phyloP scores from a whole-genome alignment of 2,329 filamentous ascomycete genomes.

The Parafenestella ontariensis region DNA sequence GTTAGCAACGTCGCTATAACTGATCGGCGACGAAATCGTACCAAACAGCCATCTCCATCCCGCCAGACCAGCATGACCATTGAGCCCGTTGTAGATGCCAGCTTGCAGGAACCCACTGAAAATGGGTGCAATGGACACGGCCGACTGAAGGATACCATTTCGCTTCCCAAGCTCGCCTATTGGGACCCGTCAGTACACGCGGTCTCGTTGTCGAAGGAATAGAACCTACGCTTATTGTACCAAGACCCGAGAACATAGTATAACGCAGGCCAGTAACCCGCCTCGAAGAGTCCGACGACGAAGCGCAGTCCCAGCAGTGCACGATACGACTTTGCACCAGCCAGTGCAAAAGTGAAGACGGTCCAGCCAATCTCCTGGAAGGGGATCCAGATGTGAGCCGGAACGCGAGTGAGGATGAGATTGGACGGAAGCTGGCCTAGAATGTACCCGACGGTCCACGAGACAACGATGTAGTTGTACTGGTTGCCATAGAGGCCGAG shows the following conservation, averaged over 20 bases:
- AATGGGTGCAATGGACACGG: slow-evolving; percentile 20
- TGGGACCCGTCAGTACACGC: slow-evolving; percentile 25
- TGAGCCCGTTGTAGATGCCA: slow-evolving; percentile 62
- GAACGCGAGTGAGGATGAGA: slow-evolving; percentile 29
- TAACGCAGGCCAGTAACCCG: slow-evolving; percentile 23
- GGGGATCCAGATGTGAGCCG: slow-evolving; percentile 14
- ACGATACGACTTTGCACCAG: slow-evolving; percentile 20
- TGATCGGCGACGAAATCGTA: neutral
- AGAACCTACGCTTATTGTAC: slow-evolving; percentile 23
- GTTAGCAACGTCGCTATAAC: neutral
- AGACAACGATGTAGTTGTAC: slow-evolving; percentile 57
- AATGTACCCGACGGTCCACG: slow-evolving; percentile 68
- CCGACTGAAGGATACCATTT: slow-evolving; percentile 24
- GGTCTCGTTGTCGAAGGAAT: neutral
- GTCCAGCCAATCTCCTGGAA: slow-evolving; percentile 10
- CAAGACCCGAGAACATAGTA: slow-evolving; percentile 47
- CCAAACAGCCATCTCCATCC: slow-evolving; percentile 39
- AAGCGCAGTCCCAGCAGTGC: slow-evolving; percentile 14
- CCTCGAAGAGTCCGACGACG: slow-evolving; percentile 18
- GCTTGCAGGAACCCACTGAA: slow-evolving; percentile 55
- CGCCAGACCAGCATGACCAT: slow-evolving; percentile 63
- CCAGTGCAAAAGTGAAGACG: slow-evolving; percentile 17
- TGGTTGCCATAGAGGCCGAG: slow-evolving; percentile 29
- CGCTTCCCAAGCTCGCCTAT: slow-evolving; percentile 23
- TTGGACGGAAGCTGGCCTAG: slow-evolving; percentile 32